Evolutionary conservation across 306 rosid genomes (phyloP), one percentile per base, ranked within the genome.

Genomic region (Corylus avellana): DNA sequence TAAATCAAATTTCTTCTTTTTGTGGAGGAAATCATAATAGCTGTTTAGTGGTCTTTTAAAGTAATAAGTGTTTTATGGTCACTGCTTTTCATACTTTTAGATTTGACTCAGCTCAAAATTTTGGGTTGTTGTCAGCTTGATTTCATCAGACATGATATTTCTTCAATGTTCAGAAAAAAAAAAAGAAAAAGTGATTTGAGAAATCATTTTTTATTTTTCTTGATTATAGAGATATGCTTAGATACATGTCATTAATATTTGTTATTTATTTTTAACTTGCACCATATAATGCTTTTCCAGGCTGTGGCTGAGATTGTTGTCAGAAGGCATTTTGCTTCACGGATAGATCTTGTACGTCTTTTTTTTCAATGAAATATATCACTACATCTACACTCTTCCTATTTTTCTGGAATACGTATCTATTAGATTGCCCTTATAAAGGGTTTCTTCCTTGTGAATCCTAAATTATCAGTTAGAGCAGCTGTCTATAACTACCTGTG

Each of bases 301-400:
- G 95, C 97, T 63, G 97, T 92, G 79, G 90, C 88, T 72, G 90
- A 85, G 56, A 91, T 94, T 80, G 67, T 85, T 73, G 61, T 86
- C 69, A 50, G 76, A 75, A 84, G 88, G 74, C 91, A 92, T 78
- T 94, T 94, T 63, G 61, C 61, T 47, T 81, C 90, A 32, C 78
- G 83, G 27, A 75, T 92, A 63, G 96, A 92, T 82, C 82, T 89
- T 8, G 98, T 94, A 92, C 76, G 91, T 83, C 78, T 69, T 76
- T 18, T 18, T 72, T 84, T 48, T 58, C 35, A 27, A 4, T 37
- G 16, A n/a, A 70, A 11, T 72, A 70, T 76, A 62, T 48, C 9
- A 63, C 80, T 51, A 66, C 51, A 8, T 51, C 12, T 66, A 55
- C 44, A 56, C 42, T 3, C 2, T 75, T 57, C 37, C 22, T 61